Evolutionary conservation across 495 filamentous ascomycete genomes (phyloP).

Genomic region (Aspergillus wentii): DNA sequence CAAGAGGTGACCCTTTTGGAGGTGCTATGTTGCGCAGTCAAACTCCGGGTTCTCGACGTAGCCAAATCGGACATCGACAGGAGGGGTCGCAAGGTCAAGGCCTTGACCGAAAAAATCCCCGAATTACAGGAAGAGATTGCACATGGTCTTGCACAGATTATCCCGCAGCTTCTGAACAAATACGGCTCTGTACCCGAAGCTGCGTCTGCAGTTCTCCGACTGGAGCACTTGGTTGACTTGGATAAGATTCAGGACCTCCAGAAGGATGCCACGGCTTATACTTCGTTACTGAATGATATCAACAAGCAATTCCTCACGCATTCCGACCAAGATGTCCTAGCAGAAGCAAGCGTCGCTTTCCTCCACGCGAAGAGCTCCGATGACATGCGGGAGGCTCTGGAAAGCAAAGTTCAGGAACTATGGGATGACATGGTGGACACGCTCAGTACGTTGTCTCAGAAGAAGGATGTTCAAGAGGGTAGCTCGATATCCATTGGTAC

Average conservation of each 20-base stretch:
- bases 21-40: slow-evolving; percentile 75
- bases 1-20: slow-evolving; percentile 86
- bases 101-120: slow-evolving; percentile 51
- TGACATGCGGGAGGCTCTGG: slow-evolving; percentile 78
- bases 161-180: slow-evolving; percentile 84
- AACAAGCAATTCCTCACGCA: slow-evolving; percentile 90
- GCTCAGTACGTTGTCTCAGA: slow-evolving; percentile 61
- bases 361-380: slow-evolving; percentile 81
- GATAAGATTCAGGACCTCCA: slow-evolving; percentile 86
- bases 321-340: slow-evolving; percentile 77
- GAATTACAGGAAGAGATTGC: slow-evolving; percentile 71
- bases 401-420: slow-evolving; percentile 69
- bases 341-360: slow-evolving; percentile 75
- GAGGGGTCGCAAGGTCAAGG: slow-evolving; percentile 59
- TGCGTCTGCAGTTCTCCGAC: slow-evolving; percentile 74
- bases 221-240: slow-evolving; percentile 84
- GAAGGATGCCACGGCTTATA: slow-evolving; percentile 77
- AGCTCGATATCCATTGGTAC: slow-evolving; percentile 55
- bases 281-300: slow-evolving; percentile 83
- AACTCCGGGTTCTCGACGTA: slow-evolving; percentile 54
- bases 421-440: slow-evolving; percentile 80
- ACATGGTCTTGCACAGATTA: slow-evolving; percentile 65
- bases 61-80: slow-evolving; percentile 53
- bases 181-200: slow-evolving; percentile 85
- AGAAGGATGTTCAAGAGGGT: slow-evolving; percentile 57